Evolutionary conservation across 2,329 filamentous ascomycete genomes (phyloP), one percentile per base, ranked within the genome.

Genomic region (Xylaria hypoxylon): DNA sequence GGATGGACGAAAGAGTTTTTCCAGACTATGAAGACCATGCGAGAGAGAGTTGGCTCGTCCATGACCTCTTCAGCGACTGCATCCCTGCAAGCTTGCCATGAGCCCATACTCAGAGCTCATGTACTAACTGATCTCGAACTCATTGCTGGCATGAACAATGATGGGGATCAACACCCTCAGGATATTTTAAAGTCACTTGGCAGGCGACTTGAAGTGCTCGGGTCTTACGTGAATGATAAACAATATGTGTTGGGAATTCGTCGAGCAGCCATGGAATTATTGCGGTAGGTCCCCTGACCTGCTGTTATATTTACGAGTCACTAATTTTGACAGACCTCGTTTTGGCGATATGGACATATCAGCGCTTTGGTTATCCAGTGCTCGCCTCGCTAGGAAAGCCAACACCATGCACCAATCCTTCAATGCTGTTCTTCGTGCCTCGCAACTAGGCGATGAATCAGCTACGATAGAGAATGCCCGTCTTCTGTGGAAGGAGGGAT

Each of bases 391-490:
- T 19, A 88, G 96, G 64, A 97, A 98, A 80, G 88, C 91, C 7
- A 92, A 92, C 68, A 91, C 92, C 17, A 90, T 90, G 60, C 90
- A 93, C 61, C 94, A 95, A 72, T 96, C 96, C 0, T 97, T 97
- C 81, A 96, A 96, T 76, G 94, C 95, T 15, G 93, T 98, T 26
- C 85, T 98, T 2, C 93, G 96, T 79, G 96, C 96, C 11, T 91
- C 92, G 24, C 88, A 91, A 67, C 86, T 97, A 11, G 92, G 93
- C 22, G 93, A 97, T 71, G 90, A 92, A 65, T 93, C 92, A 2
- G 93, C 95, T 11, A 95, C 93, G 10, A 96, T 99, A 67, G 96
- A 99, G 77, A 95, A 99, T 77, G 94, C 96, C 1, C 90, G 94
- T 67, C 84, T 99, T 33, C 82, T 98, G 7, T 99, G 96, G 94